Evolutionary conservation across 2,329 filamentous ascomycete genomes (phyloP).

Genomic region (Graphilbum fragrans): DNA sequence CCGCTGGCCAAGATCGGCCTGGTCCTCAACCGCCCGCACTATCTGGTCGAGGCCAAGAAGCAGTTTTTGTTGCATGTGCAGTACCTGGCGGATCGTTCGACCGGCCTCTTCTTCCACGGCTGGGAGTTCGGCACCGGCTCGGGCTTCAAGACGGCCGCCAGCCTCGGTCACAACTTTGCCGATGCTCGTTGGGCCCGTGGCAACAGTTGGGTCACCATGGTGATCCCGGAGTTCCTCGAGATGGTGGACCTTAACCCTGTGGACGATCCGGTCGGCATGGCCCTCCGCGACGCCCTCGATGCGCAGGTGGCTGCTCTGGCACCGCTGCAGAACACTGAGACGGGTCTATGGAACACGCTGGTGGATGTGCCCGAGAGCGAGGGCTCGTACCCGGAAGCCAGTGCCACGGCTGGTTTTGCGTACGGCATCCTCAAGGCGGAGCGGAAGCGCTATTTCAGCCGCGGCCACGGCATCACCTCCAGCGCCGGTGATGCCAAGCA

Average conservation of each 20-base stretch:
- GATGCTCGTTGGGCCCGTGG: constrained; percentile 45
- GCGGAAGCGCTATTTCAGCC: constrained; percentile 54
- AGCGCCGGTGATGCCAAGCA: too few species aligned
- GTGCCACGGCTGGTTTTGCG: constrained; percentile 69
- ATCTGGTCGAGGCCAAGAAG: constrained; percentile 64
- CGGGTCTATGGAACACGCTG: constrained; percentile 63
- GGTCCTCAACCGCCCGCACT: constrained; percentile 56
- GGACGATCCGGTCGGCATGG: constrained; percentile 49
- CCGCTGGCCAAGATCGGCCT: constrained; percentile 70
- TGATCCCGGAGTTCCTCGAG: constrained; percentile 72
- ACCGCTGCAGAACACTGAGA: constrained; percentile 39
- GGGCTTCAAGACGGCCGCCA: too few species aligned
- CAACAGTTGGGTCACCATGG: constrained; percentile 70
- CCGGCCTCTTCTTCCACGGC: constrained; percentile 69
- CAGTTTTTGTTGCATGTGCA: constrained; percentile 71
- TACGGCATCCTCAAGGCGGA: constrained; percentile 68
- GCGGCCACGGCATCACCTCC: too few species aligned
- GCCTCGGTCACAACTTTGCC: constrained; percentile 45
- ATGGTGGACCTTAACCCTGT: constrained; percentile 45
- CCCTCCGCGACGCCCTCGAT: constrained; percentile 50
- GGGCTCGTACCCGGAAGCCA: constrained; percentile 65
- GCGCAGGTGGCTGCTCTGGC: constrained; percentile 57
- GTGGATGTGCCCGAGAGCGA: constrained; percentile 53
- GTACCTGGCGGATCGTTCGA: constrained; percentile 61
- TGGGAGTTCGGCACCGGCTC: constrained; percentile 55